These are phyloP conservation scores for Ilyonectria destructans DNA, from an alignment of 2,329 filamentous ascomycete genomes.

Conservation along the genomic window DNA sequence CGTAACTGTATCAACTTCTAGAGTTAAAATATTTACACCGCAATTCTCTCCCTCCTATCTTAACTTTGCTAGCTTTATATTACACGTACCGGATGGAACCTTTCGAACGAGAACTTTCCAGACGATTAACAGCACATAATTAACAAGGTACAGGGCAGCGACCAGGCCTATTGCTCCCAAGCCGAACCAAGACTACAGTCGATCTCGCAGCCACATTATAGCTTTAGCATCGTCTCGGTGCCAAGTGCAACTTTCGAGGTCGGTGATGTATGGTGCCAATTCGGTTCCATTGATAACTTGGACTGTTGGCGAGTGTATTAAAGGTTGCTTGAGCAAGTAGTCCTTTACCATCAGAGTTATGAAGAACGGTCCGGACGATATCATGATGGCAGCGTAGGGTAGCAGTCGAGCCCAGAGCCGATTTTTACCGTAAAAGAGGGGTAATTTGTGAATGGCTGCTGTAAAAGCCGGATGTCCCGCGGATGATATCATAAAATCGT, in stretches of 20 bases:
- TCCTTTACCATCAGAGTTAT: constrained; percentile 83
- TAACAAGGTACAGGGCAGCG: constrained; percentile 37
- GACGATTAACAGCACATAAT: no score
- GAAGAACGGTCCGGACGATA: constrained; percentile 83
- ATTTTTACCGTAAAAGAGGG: constrained; percentile 71
- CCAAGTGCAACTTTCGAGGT: constrained; percentile 61
- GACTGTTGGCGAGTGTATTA: constrained; percentile 47
- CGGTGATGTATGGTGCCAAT: constrained; percentile 53
- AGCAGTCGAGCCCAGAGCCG: constrained; percentile 76
- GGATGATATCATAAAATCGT: constrained; percentile 84
- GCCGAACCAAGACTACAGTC: constrained; percentile 53
- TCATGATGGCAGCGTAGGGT: constrained; percentile 85
- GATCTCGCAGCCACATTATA: constrained; percentile 64
- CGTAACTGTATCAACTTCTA: no score
- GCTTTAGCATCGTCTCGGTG: constrained; percentile 63
- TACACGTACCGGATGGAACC: no score
- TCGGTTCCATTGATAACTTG: constrained; percentile 49
- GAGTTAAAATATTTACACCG: no score
- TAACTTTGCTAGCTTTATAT: no score
- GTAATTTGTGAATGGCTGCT: constrained; percentile 77
- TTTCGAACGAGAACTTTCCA: no score
- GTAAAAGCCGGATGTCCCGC: constrained; percentile 84
- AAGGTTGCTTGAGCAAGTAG: constrained; percentile 71
- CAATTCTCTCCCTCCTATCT: no score
- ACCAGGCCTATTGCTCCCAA: constrained; percentile 48